Percentiles rank a stretch among this genome's conserved stretches.
Conservation (phyloP, 2,329 filamentous ascomycete genomes). For the Ceratocystis harringtonii region DNA sequence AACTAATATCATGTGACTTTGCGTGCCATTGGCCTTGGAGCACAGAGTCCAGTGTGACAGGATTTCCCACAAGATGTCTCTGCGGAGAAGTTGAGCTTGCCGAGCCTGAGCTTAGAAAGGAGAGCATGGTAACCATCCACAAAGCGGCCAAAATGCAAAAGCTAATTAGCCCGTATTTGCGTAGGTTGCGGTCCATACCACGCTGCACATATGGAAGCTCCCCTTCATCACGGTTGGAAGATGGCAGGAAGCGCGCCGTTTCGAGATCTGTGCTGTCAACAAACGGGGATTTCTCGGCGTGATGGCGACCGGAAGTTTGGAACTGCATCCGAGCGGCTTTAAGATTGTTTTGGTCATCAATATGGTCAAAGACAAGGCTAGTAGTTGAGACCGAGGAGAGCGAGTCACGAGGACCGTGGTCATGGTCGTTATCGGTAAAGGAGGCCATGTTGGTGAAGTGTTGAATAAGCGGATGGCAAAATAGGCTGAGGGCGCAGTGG, state of each 20-base stretch:
- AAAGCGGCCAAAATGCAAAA: slow-evolving; percentile 48
- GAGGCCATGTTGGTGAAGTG: neutral
- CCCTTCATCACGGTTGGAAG: slow-evolving; percentile 22
- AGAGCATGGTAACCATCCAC: slow-evolving; percentile 47
- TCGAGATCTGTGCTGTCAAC: slow-evolving; percentile 28
- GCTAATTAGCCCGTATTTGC: slow-evolving; percentile 41
- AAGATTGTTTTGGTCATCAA: slow-evolving; percentile 37
- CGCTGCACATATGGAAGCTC: neutral
- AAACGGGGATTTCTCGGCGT: slow-evolving; percentile 9
- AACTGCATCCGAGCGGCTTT: neutral
- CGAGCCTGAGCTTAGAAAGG: slow-evolving; percentile 53
- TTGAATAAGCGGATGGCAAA: neutral
- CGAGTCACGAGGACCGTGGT: slow-evolving; percentile 34
- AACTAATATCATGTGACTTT: slow-evolving; percentile 51
- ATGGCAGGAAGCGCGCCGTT: slow-evolving; percentile 37
- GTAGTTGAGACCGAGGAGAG: slow-evolving; percentile 69
- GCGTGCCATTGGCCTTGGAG: slow-evolving; percentile 50
- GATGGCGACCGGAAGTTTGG: slow-evolving; percentile 2
- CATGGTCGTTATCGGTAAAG: neutral
- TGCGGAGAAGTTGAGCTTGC: slow-evolving; percentile 42
- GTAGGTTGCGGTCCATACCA: slow-evolving; percentile 36
- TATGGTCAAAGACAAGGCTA: slow-evolving; percentile 65
- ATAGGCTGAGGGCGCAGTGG: neutral
- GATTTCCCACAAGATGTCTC: slow-evolving; percentile 36
- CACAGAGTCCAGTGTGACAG: slow-evolving; percentile 58